These are phyloP conservation scores for Erodium trifolium DNA, from an alignment of 441 rosid genomes.

Conservation along the genomic window DNA sequence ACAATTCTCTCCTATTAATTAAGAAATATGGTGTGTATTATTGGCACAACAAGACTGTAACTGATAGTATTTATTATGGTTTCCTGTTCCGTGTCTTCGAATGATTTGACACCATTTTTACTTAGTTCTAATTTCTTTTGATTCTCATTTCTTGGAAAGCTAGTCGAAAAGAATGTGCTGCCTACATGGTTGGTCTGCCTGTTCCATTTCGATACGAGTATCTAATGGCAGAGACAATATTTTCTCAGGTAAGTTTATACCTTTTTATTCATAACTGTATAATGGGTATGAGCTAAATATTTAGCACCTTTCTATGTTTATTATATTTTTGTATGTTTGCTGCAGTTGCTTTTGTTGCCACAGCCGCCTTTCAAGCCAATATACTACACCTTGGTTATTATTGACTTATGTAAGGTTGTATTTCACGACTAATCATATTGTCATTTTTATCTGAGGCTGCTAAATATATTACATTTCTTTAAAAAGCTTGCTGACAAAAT, in stretches of 20 bases:
- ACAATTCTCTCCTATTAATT: no score
- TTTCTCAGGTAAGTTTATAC: constrained; percentile 72
- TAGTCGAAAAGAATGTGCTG: constrained; percentile 99
- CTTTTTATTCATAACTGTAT: neutral
- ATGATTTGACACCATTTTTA: no score
- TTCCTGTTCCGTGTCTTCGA: no score
- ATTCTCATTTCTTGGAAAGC: constrained; percentile 69
- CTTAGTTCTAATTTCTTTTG: constrained; percentile 28
- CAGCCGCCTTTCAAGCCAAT: constrained; percentile 92
- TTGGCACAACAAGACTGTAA: no score
- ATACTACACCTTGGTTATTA: constrained; percentile 84
- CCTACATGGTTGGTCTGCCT: constrained; percentile 89
- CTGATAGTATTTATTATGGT: no score
- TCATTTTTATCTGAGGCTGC: neutral
- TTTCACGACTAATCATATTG: neutral
- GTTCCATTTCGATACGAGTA: constrained; percentile 96
- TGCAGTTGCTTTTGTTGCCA: constrained; percentile 90
- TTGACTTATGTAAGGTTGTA: constrained; percentile 97
- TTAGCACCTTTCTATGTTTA: neutral
- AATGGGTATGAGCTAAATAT: neutral
- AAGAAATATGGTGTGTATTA: no score
- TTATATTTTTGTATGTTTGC: constrained; percentile 4
- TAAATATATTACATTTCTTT: neutral
- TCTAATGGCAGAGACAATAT: constrained; percentile 97
- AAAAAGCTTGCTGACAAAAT: constrained; percentile 1